Evolutionary conservation across 306 rosid species (phyloP).

Genomic region (Fragaria nilgerrensis): DNA sequence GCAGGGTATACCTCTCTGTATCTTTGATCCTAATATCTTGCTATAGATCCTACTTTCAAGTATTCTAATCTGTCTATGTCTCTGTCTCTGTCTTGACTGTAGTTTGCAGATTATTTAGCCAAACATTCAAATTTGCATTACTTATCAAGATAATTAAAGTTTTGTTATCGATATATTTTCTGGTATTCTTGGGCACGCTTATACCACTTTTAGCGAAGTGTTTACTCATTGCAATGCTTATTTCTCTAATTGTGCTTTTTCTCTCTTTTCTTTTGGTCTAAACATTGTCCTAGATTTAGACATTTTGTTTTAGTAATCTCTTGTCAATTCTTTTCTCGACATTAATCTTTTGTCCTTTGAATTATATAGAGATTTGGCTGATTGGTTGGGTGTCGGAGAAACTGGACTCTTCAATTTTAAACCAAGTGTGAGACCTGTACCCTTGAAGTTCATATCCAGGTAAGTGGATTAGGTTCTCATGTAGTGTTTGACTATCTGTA

Average conservation of each 20-base stretch:
- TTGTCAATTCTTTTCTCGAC: background rate
- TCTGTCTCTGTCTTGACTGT: background rate
- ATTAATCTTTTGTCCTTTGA: conserved; percentile 1
- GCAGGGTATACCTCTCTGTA: conserved; percentile 63
- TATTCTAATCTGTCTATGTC: background rate
- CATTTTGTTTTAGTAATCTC: conserved; percentile 2
- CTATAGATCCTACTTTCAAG: background rate
- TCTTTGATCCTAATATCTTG: conserved; percentile 5
- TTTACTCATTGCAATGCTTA: background rate
- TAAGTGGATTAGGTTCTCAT: conserved; percentile 38
- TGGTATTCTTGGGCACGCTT: background rate
- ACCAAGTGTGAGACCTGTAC: conserved; percentile 98
- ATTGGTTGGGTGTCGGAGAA: conserved; percentile 97
- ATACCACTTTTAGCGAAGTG: background rate
- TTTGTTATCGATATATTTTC: background rate
- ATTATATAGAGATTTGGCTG: conserved; percentile 77
- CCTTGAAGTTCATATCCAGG: conserved; percentile 99
- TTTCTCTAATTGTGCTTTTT: too few relatives aligned
- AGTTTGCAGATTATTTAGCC: background rate
- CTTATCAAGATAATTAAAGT: background rate
- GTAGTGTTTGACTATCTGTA: background rate
- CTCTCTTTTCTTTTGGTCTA: background rate
- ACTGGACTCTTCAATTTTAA: conserved; percentile 95
- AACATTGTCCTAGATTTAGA: background rate
- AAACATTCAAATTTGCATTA: background rate